Conservation (phyloP, 106 monocot species). For the Gastrodia elata region DNA sequence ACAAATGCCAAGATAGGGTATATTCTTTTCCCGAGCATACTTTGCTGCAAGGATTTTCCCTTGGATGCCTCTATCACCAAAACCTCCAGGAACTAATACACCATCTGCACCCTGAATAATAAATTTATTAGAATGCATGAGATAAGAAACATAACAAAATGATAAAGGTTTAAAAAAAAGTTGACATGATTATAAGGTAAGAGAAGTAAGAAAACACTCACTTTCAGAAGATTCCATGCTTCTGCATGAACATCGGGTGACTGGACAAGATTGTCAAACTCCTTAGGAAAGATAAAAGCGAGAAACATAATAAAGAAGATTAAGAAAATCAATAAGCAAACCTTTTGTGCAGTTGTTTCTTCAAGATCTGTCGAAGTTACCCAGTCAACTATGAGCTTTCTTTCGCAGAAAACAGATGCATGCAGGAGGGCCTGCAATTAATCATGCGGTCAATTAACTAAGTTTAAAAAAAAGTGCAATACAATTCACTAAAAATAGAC, state of each 20-base stretch:
- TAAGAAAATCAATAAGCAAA: slow-evolving; percentile 4
- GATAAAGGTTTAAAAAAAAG: neutral
- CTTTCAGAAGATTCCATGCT: slow-evolving; percentile 85
- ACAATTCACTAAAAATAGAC: neutral
- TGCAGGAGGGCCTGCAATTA: slow-evolving; percentile 78
- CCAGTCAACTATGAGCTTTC: slow-evolving; percentile 89
- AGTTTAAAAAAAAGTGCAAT: neutral
- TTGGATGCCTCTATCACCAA: slow-evolving; percentile 87
- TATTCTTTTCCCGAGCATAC: slow-evolving; percentile 75
- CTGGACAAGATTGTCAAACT: slow-evolving; percentile 21
- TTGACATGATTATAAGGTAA: neutral
- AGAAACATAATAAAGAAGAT: neutral
- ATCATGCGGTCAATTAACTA: neutral
- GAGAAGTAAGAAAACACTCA: slow-evolving; percentile 11
- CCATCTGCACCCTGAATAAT: slow-evolving; percentile 71
- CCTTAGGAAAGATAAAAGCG: neutral
- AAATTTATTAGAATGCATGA: slow-evolving; percentile 6
- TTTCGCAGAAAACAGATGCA: slow-evolving; percentile 61
- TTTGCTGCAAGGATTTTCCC: slow-evolving; percentile 91
- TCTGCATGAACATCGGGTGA: slow-evolving; percentile 48
- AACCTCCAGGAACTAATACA: slow-evolving; percentile 88
- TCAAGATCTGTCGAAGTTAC: slow-evolving; percentile 83
- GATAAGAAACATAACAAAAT: neutral
- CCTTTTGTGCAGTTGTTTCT: slow-evolving; percentile 49
- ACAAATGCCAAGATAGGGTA: slow-evolving; percentile 63